phyloP scores from a whole-genome alignment of 2,329 filamentous ascomycete species.

The Scedosporium apiospermum region DNA sequence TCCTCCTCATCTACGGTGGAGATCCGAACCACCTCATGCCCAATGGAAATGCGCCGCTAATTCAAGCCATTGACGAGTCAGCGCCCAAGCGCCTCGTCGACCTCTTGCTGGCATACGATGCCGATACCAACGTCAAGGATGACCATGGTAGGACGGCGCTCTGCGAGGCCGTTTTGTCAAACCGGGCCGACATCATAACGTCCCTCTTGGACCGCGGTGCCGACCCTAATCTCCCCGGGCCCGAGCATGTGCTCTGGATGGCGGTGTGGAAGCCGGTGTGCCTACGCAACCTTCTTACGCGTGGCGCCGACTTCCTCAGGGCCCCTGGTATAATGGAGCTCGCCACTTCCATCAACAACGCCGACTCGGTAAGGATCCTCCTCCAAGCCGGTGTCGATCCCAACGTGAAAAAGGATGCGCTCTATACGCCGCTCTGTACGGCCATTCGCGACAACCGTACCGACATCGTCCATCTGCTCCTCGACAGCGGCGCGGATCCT shows the following conservation, averaged over 20 bases:
- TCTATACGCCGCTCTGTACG: conserved; percentile 59
- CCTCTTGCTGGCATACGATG: conserved; percentile 49
- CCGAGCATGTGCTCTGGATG: conserved; percentile 61
- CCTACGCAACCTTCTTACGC: conserved; percentile 46
- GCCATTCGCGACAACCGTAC: conserved; percentile 56
- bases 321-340: conserved; percentile 55
- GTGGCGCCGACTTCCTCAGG: conserved; percentile 51
- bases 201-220: conserved; percentile 45
- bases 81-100: conserved; percentile 45
- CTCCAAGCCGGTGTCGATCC: conserved; percentile 50
- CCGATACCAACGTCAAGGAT: conserved; percentile 49
- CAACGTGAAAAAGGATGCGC: conserved; percentile 53
- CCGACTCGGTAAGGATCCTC: conserved; percentile 49
- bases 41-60: conserved; percentile 51
- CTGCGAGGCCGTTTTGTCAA: conserved; percentile 49
- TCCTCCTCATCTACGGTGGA: conserved; percentile 53
- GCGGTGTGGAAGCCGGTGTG: conserved; percentile 49
- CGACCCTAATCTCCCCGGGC: conserved; percentile 58
- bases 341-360: conserved; percentile 52
- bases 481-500: conserved; percentile 48
- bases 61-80: conserved; percentile 50
- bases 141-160: conserved; percentile 53
- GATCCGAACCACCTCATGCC: conserved; percentile 43
- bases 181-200: conserved; percentile 46
- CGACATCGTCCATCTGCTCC: conserved; percentile 52